Evolutionary conservation across 2,329 filamentous ascomycete species (phyloP).

Genomic region (Tolypocladium tropicale): DNA sequence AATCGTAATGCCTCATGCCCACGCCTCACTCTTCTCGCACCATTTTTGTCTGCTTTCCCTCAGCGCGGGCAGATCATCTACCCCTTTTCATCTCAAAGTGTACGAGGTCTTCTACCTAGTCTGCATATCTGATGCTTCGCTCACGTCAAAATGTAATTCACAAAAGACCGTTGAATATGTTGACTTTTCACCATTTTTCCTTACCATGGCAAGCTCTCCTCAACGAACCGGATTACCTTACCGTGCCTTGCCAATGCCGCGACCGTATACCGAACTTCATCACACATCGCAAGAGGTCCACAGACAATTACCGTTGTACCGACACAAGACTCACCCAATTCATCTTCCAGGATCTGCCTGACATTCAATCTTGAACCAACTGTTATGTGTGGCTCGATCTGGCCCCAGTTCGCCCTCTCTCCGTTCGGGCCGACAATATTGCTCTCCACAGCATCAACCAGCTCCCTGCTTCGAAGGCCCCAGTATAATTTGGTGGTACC

Average conservation of each 20-base stretch:
- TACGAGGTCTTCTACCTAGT: background rate
- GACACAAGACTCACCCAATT: conserved; percentile 8
- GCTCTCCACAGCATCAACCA: conserved; percentile 15
- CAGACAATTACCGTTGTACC: conserved; percentile 19
- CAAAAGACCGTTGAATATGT: background rate
- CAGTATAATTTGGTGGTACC: conserved; percentile 19
- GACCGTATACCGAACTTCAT: conserved; percentile 16
- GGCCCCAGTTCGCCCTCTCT: conserved; percentile 11
- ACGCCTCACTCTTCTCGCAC: no score
- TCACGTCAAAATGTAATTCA: background rate
- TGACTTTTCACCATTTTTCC: background rate
- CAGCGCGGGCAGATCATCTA: no score
- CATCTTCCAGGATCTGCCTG: conserved; percentile 12
- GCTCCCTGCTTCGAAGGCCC: conserved; percentile 13
- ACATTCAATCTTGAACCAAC: conserved; percentile 18
- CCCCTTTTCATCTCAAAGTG: no score
- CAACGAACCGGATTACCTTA: conserved; percentile 11
- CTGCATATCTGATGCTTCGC: background rate
- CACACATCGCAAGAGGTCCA: conserved; percentile 17
- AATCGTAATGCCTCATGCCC: no score
- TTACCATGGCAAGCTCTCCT: conserved; percentile 8
- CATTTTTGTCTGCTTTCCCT: no score
- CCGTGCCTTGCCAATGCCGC: conserved; percentile 15
- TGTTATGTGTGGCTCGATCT: conserved; percentile 16
- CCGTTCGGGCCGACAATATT: conserved; percentile 9